phyloP scores from a whole-genome alignment of 495 filamentous ascomycete genomes.

The Rostrohypoxylon terebratum region DNA sequence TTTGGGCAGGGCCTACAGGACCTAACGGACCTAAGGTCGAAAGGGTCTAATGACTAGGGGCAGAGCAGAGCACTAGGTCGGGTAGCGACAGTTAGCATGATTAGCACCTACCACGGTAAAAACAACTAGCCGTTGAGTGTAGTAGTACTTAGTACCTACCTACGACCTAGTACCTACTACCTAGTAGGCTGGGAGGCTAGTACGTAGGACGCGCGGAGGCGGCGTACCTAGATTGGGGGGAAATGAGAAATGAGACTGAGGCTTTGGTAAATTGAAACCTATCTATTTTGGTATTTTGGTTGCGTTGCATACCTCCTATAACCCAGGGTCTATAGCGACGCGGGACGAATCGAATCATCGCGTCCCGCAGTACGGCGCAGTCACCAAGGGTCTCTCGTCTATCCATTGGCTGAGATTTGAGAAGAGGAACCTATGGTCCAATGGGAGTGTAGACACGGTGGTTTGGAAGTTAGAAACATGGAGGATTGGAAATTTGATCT shows the following conservation, averaged over 20 bases:
- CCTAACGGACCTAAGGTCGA: neutral
- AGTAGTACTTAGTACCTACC: neutral
- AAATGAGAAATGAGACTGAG: conserved; percentile 25
- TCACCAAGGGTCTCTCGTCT: neutral
- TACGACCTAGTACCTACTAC: neutral
- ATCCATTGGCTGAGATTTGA: neutral
- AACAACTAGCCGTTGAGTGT: conserved; percentile 9
- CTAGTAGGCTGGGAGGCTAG: too few relatives aligned
- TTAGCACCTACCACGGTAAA: neutral
- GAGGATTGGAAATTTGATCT: neutral
- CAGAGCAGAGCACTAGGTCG: neutral
- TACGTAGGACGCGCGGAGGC: too few relatives aligned
- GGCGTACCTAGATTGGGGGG: neutral
- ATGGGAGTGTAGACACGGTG: neutral
- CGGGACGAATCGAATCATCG: conserved; percentile 9
- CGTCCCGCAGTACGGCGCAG: conserved; percentile 8
- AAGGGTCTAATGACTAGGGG: conserved; percentile 12
- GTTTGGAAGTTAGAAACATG: neutral
- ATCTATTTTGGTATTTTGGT: conserved; percentile 12
- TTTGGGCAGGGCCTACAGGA: conserved; percentile 19
- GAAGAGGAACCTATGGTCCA: neutral
- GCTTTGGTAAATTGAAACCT: conserved; percentile 6
- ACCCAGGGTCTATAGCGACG: neutral
- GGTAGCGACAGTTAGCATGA: neutral
- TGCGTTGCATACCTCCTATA: neutral